Conservation (phyloP, 2,329 filamentous ascomycete species). For the Fusarium beomiforme region DNA sequence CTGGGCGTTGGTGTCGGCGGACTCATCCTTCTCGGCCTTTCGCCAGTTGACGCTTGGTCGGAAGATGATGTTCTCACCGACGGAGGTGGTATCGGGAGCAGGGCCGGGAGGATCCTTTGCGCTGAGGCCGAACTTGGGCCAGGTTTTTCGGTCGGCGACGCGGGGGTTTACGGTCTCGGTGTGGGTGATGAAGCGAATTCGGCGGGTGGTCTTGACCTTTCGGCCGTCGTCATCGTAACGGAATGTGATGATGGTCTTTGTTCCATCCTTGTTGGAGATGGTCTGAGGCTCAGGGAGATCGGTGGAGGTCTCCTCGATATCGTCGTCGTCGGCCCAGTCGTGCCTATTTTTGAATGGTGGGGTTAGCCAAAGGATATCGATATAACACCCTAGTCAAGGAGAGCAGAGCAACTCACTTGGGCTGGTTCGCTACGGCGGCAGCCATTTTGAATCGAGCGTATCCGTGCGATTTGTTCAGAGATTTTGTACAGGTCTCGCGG, state of each 20-base stretch:
- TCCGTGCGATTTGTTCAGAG: conserved; percentile 23
- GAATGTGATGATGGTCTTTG: conserved; percentile 93
- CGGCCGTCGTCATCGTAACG: conserved; percentile 91
- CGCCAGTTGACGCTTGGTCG: conserved; percentile 93
- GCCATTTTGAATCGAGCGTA: conserved; percentile 49
- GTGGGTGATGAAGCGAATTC: conserved; percentile 90
- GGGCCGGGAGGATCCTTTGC: conserved; percentile 87
- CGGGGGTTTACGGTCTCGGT: conserved; percentile 96
- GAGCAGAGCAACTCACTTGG: conserved; percentile 49
- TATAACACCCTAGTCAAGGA: conserved; percentile 24
- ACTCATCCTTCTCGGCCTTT: conserved; percentile 84
- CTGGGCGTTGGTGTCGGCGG: conserved; percentile 77
- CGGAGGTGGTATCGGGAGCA: conserved; percentile 86
- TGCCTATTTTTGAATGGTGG: conserved; percentile 57
- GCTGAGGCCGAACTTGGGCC: conserved; percentile 92
- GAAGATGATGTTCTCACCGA: conserved; percentile 99
- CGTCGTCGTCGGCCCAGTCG: conserved; percentile 97
- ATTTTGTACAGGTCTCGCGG: conserved; percentile 19
- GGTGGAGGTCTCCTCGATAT: conserved; percentile 76
- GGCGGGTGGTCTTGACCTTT: conserved; percentile 96
- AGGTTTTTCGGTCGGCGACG: conserved; percentile 92
- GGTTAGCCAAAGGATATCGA: conserved; percentile 48
- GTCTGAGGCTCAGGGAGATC: conserved; percentile 87
- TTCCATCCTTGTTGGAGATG: conserved; percentile 97
- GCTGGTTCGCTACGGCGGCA: conserved; percentile 52